These are phyloP conservation scores for Talaromyces piceae DNA, from an alignment of 2,329 filamentous ascomycete genomes.

Conservation along the genomic window DNA sequence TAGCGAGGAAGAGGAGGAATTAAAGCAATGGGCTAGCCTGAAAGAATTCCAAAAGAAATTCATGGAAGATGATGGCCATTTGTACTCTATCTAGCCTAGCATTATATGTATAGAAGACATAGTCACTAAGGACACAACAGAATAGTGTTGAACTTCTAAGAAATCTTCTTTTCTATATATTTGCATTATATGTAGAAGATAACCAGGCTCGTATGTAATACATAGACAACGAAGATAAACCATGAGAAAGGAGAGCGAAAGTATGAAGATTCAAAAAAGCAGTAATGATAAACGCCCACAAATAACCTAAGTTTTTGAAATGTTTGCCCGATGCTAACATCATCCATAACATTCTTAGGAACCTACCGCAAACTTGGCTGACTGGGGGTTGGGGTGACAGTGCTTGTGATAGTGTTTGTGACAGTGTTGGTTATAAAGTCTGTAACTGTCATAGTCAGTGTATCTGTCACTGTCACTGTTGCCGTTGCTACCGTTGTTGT, in stretches of 20 bases:
- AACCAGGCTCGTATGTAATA: not conserved
- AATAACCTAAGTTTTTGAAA: too few species aligned
- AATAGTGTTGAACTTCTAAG: too few species aligned
- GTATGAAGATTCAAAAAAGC: too few species aligned
- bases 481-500: not conserved
- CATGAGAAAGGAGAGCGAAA: not conserved
- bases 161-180: too few species aligned
- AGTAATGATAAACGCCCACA: too few species aligned
- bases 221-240: not conserved
- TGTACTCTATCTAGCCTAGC: constrained; percentile 17
- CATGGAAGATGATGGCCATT: constrained; percentile 52
- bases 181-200: not conserved
- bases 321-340: too few species aligned
- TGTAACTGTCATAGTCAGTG: constrained; percentile 15
- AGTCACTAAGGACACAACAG: too few species aligned
- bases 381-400: constrained; percentile 2
- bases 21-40: constrained; percentile 70
- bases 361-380: not conserved
- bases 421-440: not conserved
- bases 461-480: constrained; percentile 1
- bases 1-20: constrained; percentile 64
- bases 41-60: constrained; percentile 71
- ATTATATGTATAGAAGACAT: not conserved
- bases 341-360: too few species aligned
- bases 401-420: constrained; percentile 15